A percentile compares a stretch with the other conserved stretches of the same genome.
Conservation (phyloP, 495 filamentous ascomycete genomes). For the Pyronema omphalodes region DNA sequence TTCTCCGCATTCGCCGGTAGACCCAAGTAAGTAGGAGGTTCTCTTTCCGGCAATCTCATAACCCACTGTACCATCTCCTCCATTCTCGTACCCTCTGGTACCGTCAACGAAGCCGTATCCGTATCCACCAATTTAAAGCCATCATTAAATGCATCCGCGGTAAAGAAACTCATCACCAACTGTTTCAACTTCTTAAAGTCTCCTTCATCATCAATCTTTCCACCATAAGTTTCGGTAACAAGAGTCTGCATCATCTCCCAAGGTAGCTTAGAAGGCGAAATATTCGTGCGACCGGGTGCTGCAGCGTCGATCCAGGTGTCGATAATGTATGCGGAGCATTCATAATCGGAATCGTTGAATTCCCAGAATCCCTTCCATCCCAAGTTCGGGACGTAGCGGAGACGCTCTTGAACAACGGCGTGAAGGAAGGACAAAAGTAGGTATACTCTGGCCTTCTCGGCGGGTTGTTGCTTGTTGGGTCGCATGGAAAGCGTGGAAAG, state of each 20-base stretch:
- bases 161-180: conserved; percentile 61
- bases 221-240: conserved; percentile 84
- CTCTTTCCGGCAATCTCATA: conserved; percentile 74
- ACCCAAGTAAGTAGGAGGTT: conserved; percentile 92
- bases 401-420: conserved; percentile 84
- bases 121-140: conserved; percentile 64
- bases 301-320: conserved; percentile 82
- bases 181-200: conserved; percentile 56
- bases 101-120: conserved; percentile 38
- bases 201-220: conserved; percentile 85
- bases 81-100: conserved; percentile 63
- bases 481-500: conserved; percentile 64
- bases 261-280: conserved; percentile 80
- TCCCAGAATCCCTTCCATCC: conserved; percentile 99
- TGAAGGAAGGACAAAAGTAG: conserved; percentile 86
- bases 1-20: conserved; percentile 95
- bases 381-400: conserved; percentile 84
- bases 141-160: conserved; percentile 72
- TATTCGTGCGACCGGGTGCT: conserved; percentile 69
- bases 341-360: conserved; percentile 90
- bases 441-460: conserved; percentile 82
- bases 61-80: conserved; percentile 86
- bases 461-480: conserved; percentile 53
- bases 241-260: conserved; percentile 95
- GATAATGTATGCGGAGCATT: conserved; percentile 90